A percentile compares a stretch with the other conserved stretches of the same genome.
These are phyloP conservation scores for Scedosporium aurantiacum DNA, from an alignment of 2,329 filamentous ascomycete species.

Conservation along the genomic window DNA sequence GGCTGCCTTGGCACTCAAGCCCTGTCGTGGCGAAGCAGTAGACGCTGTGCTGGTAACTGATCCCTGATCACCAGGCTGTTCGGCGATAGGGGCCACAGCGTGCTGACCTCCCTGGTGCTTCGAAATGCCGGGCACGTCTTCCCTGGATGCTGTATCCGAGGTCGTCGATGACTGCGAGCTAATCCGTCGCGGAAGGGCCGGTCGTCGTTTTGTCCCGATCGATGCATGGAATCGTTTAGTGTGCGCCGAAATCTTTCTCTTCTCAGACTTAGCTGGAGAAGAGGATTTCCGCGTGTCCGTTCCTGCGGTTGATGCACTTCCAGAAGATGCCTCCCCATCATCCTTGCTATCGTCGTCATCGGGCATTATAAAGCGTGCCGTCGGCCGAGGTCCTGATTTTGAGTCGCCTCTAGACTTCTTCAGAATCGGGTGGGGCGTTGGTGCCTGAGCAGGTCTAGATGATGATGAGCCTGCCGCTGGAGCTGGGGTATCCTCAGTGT, in stretches of 20 bases:
- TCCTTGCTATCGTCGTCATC: slow-evolving; percentile 25
- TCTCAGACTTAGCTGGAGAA: slow-evolving; percentile 15
- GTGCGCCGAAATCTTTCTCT: background rate
- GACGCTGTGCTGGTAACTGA: background rate
- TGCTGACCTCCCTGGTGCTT: background rate
- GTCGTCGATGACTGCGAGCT: slow-evolving; percentile 35
- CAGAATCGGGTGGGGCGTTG: slow-evolving; percentile 44
- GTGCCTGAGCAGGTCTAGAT: slow-evolving; percentile 31
- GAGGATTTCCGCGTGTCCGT: slow-evolving; percentile 19
- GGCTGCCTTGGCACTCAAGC: slow-evolving; percentile 32
- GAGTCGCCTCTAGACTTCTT: slow-evolving; percentile 48
- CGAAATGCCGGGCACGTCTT: slow-evolving; percentile 12
- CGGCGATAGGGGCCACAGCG: background rate
- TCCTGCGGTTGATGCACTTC: slow-evolving; percentile 24
- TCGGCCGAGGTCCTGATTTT: slow-evolving; percentile 41
- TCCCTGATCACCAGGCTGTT: background rate
- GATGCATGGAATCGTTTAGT: slow-evolving; percentile 28
- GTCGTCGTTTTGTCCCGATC: slow-evolving; percentile 31
- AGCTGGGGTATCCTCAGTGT: background rate
- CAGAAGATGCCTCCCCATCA: slow-evolving; percentile 26
- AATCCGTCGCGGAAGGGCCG: slow-evolving; percentile 31
- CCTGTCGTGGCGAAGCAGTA: background rate
- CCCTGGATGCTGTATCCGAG: slow-evolving; percentile 22
- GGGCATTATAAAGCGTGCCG: slow-evolving; percentile 49
- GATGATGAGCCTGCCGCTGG: slow-evolving; percentile 19